Base-by-base conservation (phyloP, 371 early-diverging fungal genomes). In the Zopfochytrium polystomum region DNA sequence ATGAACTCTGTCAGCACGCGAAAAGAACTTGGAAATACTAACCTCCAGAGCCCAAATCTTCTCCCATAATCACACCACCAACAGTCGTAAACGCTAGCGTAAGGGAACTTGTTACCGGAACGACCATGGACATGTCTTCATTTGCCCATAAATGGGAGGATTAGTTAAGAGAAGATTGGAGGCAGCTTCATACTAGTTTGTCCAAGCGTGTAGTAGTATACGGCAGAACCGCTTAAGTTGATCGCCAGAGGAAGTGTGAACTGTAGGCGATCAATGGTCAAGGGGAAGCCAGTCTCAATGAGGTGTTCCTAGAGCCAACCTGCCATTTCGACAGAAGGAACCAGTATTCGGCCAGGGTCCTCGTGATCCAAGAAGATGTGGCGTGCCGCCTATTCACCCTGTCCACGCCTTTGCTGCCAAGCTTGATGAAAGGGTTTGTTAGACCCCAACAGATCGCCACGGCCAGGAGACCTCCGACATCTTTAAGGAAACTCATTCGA, bases 371-470 rank as follows among this genome's bases (percentile, higher is more conserved):
- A 18, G 57, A 63, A 2, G 59, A 42, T 33, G 33, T 26, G 0
- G 53, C 56, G 56, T 75, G 70, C 50, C 42, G 67, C 65, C 53
- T 73, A 72, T 79, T 84, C 32, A 94, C 80, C 11, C 67, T 55
- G 34, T 91, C 91, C 23, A 96, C 70, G 1, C 93, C 96, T 47
- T 70, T 66, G 58, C 87, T 87, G 7, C 94, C 96, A 13, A 76
- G 77, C 73, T 93, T 93, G 70, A 96, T 92, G 60, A 96, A 88
- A 0, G 95, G 95, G 67, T 96, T 96, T 7, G 96, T 95, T 46
- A 88, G 84, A 6, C 96, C 96, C 96, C 96, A 96, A 67, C 91
- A 93, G 7, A 91, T 66, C 1, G 93, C 91, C 18, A 92, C 92
- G 72, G 74, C 52, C 3, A 81, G 42, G 60, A 84, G 80, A 0